Evolutionary conservation across 1,284 basidiomycete genomes (phyloP).

Genomic region (Apiotrichum domesticum): DNA sequence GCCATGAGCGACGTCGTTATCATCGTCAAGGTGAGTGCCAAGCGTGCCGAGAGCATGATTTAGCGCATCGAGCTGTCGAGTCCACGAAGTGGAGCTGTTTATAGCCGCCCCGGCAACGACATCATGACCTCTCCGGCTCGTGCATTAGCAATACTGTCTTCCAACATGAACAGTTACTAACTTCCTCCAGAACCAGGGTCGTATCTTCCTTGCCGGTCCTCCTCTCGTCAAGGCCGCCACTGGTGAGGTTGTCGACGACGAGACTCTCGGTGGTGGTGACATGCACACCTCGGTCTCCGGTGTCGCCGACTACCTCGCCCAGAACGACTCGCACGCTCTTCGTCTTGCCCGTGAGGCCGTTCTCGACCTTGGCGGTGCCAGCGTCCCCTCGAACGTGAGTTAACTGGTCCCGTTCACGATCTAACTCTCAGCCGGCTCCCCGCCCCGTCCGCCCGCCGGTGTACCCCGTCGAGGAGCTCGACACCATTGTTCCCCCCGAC

Average conservation of each 20-base stretch:
- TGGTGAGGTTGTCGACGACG: slow-evolving; percentile 87
- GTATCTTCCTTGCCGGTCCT: slow-evolving; percentile 92
- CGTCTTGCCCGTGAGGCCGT: slow-evolving; percentile 75
- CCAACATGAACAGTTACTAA: too few species aligned
- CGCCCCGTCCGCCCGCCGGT: slow-evolving; percentile 53
- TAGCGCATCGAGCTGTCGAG: too few species aligned
- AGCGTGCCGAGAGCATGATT: too few species aligned
- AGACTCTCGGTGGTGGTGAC: slow-evolving; percentile 69
- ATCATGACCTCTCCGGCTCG: background rate
- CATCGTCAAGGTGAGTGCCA: slow-evolving; percentile 56
- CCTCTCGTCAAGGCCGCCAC: slow-evolving; percentile 93
- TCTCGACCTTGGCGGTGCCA: slow-evolving; percentile 60
- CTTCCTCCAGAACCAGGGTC: slow-evolving; percentile 63
- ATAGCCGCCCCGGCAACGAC: too few species aligned
- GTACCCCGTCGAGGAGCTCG: slow-evolving; percentile 72
- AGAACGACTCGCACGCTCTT: slow-evolving; percentile 82
- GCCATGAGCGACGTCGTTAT: slow-evolving; percentile 96
- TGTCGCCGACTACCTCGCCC: slow-evolving; percentile 86
- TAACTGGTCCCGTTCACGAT: too few species aligned
- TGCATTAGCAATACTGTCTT: too few species aligned
- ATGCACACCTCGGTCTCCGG: slow-evolving; percentile 95
- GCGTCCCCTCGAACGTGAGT: slow-evolving; percentile 1
- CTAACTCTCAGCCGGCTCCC: background rate
- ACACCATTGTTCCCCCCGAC: slow-evolving; percentile 87
- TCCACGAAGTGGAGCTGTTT: too few species aligned